phyloP scores from a whole-genome alignment of 2,329 filamentous ascomycete species.

The Stagonosporopsis rhizophila region DNA sequence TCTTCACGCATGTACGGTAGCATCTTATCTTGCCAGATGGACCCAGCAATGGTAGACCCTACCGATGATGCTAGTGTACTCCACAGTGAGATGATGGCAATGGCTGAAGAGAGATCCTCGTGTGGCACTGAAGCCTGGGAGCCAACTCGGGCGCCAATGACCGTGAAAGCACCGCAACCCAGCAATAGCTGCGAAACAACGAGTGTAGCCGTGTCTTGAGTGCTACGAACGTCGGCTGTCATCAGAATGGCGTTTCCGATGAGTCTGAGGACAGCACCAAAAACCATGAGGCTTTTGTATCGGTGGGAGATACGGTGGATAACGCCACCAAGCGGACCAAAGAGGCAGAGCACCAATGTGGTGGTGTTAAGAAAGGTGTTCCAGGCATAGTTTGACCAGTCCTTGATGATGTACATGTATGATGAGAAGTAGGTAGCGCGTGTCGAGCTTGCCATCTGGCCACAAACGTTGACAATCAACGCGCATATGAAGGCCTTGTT shows the following conservation, averaged over 20 bases:
- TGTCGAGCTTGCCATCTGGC: constrained; percentile 1
- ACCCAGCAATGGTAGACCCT: neutral
- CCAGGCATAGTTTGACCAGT: constrained; percentile 1
- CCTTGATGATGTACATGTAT: constrained; percentile 1
- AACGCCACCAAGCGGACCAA: neutral
- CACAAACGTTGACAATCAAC: neutral
- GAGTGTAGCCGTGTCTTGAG: neutral
- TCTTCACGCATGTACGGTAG: constrained; percentile 1
- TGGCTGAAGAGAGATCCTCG: constrained; percentile 1
- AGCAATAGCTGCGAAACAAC: neutral
- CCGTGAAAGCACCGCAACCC: neutral
- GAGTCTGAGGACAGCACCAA: neutral
- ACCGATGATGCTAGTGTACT: neutral
- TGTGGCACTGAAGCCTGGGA: constrained; percentile 3
- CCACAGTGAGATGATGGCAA: neutral
- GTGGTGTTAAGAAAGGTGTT: neutral
- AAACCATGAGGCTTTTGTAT: neutral
- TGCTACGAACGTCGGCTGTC: neutral
- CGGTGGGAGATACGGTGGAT: neutral
- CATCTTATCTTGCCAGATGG: neutral
- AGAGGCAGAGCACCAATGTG: constrained; percentile 1
- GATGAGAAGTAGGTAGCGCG: constrained; percentile 3
- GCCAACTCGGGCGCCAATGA: neutral
- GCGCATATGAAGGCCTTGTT: constrained; percentile 1
- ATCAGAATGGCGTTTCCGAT: neutral